Conservation (phyloP, 179 eudicot genomes). For the Carnegiea gigantea region DNA sequence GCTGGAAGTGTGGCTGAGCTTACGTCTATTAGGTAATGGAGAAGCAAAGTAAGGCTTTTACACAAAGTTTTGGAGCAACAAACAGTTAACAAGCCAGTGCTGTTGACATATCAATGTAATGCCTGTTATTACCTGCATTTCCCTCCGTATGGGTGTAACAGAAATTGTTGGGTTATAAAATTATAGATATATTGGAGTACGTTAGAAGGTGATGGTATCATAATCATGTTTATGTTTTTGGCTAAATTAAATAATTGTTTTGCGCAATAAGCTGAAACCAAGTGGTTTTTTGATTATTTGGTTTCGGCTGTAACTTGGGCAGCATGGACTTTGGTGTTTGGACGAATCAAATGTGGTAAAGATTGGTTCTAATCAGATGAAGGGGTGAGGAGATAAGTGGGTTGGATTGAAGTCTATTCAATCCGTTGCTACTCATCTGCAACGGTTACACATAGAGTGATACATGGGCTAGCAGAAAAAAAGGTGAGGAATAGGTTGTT, state of each 20-base stretch:
- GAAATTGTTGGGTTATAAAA: not conserved
- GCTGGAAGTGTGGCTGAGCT: not conserved
- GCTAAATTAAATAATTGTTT: not conserved
- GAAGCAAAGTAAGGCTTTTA: conserved; percentile 9
- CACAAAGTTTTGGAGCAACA: conserved; percentile 13
- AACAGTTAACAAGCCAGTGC: not conserved
- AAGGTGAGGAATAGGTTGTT: too few relatives aligned
- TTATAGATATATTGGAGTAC: conserved; percentile 13
- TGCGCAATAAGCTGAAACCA: not conserved
- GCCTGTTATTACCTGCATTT: not conserved
- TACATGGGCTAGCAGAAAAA: too few relatives aligned
- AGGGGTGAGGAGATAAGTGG: too few relatives aligned
- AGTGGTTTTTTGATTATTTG: not conserved
- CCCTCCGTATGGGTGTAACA: not conserved
- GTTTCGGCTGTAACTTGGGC: not conserved
- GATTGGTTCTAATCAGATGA: too few relatives aligned
- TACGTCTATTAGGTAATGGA: conserved; percentile 5
- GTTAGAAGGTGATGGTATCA: conserved; percentile 1
- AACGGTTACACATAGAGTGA: too few relatives aligned
- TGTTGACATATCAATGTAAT: conserved; percentile 9
- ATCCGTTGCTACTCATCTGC: too few relatives aligned
- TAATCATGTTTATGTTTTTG: conserved; percentile 4
- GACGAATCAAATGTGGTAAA: too few relatives aligned
- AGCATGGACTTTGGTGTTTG: too few relatives aligned
- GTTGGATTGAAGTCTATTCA: too few relatives aligned